These are phyloP conservation scores for Friedmanniomyces simplex DNA, from an alignment of 495 filamentous ascomycete genomes.

Conservation along the genomic window DNA sequence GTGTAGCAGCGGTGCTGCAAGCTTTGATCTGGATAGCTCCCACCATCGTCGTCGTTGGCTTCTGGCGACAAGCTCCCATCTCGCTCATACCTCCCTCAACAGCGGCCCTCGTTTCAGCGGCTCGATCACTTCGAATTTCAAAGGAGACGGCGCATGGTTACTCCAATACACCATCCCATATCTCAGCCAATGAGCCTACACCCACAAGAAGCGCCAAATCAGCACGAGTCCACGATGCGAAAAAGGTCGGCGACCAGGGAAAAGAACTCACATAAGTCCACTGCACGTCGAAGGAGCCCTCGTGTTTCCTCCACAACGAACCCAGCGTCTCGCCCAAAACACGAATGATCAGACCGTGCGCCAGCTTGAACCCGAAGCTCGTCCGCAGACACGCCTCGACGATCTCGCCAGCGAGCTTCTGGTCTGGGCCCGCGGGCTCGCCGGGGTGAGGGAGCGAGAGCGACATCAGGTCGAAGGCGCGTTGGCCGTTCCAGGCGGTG, in stretches of 20 bases:
- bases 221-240: not conserved
- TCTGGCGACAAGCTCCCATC: too few relatives aligned
- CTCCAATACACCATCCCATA: conserved; percentile 30
- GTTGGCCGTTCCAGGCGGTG: conserved; percentile 40
- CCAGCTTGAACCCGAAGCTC: conserved; percentile 45
- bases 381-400: conserved; percentile 39
- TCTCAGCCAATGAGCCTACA: conserved; percentile 34
- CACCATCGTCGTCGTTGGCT: too few relatives aligned
- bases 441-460: conserved; percentile 36
- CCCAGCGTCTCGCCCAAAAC: conserved; percentile 38
- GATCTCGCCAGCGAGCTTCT: conserved; percentile 39
- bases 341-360: conserved; percentile 41
- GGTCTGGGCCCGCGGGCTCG: conserved; percentile 38
- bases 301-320: conserved; percentile 39
- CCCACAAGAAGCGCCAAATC: not conserved
- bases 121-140: conserved; percentile 31
- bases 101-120: conserved; percentile 35
- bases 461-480: conserved; percentile 43
- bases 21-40: too few relatives aligned
- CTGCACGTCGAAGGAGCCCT: conserved; percentile 31
- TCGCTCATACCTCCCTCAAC: conserved; percentile 11
- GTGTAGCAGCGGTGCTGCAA: too few relatives aligned
- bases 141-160: conserved; percentile 30
- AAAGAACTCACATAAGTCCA: conserved; percentile 30
- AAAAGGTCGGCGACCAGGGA: too few relatives aligned